A percentile compares a stretch with the other conserved stretches of the same genome.
phyloP scores from a whole-genome alignment of 495 filamentous ascomycete species.

The Tricharina praecox region DNA sequence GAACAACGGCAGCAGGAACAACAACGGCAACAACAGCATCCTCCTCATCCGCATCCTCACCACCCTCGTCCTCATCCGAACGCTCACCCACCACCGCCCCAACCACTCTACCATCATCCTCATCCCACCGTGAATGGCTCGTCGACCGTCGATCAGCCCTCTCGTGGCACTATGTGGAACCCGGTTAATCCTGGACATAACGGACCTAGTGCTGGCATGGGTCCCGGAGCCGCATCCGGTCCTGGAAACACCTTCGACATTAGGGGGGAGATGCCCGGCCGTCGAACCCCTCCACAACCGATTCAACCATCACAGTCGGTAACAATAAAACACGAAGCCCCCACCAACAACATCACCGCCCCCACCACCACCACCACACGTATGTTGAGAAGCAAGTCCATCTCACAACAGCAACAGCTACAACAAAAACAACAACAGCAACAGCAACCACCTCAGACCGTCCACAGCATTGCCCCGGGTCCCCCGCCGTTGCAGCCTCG shows the following conservation, averaged over 20 bases:
- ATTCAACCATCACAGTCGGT: too few relatives aligned
- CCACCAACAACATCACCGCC: too few relatives aligned
- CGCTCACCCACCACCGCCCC: slow-evolving; percentile 17
- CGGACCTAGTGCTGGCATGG: neutral
- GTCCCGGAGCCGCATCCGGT: slow-evolving; percentile 16
- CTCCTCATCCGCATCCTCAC: too few relatives aligned
- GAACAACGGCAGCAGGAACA: slow-evolving; percentile 15
- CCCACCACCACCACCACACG: too few relatives aligned
- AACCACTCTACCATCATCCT: slow-evolving; percentile 14
- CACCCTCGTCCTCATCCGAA: slow-evolving; percentile 19
- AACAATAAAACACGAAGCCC: too few relatives aligned
- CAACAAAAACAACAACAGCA: too few relatives aligned
- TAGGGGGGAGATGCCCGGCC: slow-evolving; percentile 14
- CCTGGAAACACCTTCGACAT: slow-evolving; percentile 10
- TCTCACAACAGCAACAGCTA: too few relatives aligned
- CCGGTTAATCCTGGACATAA: slow-evolving; percentile 10
- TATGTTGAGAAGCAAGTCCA: slow-evolving; percentile 16
- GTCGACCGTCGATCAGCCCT: neutral
- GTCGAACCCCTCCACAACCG: too few relatives aligned
- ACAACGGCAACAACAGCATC: slow-evolving; percentile 16
- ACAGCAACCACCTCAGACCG: slow-evolving; percentile 13
- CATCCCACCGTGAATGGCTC: neutral
- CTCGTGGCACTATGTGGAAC: slow-evolving; percentile 25
- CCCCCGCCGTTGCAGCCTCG: neutral
- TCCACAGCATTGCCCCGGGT: neutral